Percentiles rank a stretch among this genome's conserved stretches.
These are phyloP conservation scores for Onygenales sp. DNA, from an alignment of 2,329 filamentous ascomycete species.

Conservation along the genomic window DNA sequence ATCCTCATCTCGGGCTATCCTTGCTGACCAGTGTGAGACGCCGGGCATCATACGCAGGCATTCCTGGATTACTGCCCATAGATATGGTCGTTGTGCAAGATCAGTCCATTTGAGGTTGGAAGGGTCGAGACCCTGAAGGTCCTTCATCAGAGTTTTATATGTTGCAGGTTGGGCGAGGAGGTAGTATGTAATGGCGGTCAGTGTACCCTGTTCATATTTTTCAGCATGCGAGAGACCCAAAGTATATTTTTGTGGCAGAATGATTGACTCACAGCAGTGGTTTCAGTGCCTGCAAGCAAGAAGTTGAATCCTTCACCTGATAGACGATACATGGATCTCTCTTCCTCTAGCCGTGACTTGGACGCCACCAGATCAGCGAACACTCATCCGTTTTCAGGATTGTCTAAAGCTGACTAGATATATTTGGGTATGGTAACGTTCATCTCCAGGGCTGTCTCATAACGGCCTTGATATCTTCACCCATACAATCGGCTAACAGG, in stretches of 20 bases:
- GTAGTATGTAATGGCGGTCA: slow-evolving; percentile 28
- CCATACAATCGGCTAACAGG: slow-evolving; percentile 13
- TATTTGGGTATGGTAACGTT: slow-evolving; percentile 17
- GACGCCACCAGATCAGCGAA: slow-evolving; percentile 20
- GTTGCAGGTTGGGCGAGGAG: slow-evolving; percentile 25
- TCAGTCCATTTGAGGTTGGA: slow-evolving; percentile 18
- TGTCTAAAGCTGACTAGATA: slow-evolving; percentile 13
- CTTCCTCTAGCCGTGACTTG: slow-evolving; percentile 12
- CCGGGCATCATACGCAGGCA: slow-evolving; percentile 27
- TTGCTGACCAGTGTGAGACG: slow-evolving; percentile 9
- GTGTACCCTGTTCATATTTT: slow-evolving; percentile 6
- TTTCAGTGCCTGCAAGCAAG: slow-evolving; percentile 25
- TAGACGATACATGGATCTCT: slow-evolving; percentile 11
- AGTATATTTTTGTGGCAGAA: background rate
- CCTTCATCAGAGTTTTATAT: slow-evolving; percentile 15
- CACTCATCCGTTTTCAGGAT: slow-evolving; percentile 17
- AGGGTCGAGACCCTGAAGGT: slow-evolving; percentile 15
- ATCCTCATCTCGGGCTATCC: slow-evolving; percentile 14
- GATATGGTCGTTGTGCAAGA: slow-evolving; percentile 29
- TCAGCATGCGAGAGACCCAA: background rate
- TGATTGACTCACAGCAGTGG: slow-evolving; percentile 14
- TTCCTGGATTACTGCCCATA: slow-evolving; percentile 31
- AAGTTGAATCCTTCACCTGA: slow-evolving; percentile 14
- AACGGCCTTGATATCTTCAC: slow-evolving; percentile 14
- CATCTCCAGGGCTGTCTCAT: slow-evolving; percentile 15